Base-by-base conservation (phyloP, 108 stramenopile species). In the Cyclostephanos invisitatus region DNA sequence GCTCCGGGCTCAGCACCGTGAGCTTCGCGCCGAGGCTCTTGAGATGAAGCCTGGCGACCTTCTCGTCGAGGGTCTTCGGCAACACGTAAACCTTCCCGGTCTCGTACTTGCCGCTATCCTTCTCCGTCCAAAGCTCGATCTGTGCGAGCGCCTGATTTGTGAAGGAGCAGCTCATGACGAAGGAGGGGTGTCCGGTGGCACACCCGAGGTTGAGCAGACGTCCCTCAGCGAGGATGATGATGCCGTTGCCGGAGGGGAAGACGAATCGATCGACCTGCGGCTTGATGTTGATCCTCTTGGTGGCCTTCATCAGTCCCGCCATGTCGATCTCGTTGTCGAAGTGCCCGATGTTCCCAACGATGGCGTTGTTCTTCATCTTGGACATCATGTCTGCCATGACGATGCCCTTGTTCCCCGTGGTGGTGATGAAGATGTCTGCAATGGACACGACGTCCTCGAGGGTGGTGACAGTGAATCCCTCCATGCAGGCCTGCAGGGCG, bases 321-420 rank as follows among this genome's bases (percentile, higher is more conserved):
- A 98, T 98, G 85, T 99, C 99, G 67, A 99, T 98, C 86, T 99
- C 99, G 86, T 99, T 99, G 83, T 99, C 99, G 74, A 99, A 99
- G 94, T 99, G 99, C 74, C 99, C 99, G 85, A 99, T 99, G 96
- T 99, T 99, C 73, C 99, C 98, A 62, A 99, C 97, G 80, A 99
- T 99, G 73, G 99, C 98, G 83, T 99, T 99, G 97, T 99, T 98
- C 95, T 98, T 98, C 99, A 99, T 99, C 94, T 98, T 91, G 71
- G 74, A 27, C 98, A 99, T 99, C 89, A 84, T 77, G 0, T 87
- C 88, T 20, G 78, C 84, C 97, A 97, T 98, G 82, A 98, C 81
- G 82, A 99, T 98, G 37, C 96, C 98, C 93, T 99, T 99, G 96
- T 99, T 99, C 62, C 99, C 99, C 42, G 99, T 99, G 77, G 99